phyloP scores from a whole-genome alignment of 352 stramenopile species.

The Phytopythium sindhum region DNA sequence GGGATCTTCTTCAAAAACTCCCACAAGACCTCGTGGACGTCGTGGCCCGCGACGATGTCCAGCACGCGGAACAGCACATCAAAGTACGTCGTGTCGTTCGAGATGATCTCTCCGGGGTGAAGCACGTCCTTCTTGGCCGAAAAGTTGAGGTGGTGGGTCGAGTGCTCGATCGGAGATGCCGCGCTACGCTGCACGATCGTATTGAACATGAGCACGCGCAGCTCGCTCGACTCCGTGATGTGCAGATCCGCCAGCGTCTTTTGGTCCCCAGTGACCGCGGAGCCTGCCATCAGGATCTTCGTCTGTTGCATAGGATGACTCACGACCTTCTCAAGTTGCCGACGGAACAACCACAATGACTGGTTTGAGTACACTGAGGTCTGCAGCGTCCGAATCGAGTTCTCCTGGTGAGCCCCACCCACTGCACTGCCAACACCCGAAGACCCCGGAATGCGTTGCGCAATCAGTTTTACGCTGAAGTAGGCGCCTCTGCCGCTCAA shows the following conservation, averaged over 20 bases:
- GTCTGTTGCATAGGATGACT: constrained; percentile 75
- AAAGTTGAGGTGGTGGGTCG: constrained; percentile 29
- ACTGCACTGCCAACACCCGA: constrained; percentile 16
- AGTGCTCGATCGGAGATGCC: constrained; percentile 26
- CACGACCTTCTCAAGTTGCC: constrained; percentile 70
- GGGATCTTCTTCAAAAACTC: constrained; percentile 83
- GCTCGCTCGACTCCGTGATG: constrained; percentile 71
- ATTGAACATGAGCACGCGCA: constrained; percentile 83
- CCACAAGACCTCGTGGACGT: constrained; percentile 71
- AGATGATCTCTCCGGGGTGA: constrained; percentile 67
- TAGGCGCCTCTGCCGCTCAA: constrained; percentile 65
- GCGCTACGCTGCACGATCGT: constrained; percentile 57
- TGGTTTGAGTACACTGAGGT: constrained; percentile 75
- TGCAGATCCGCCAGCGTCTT: constrained; percentile 81
- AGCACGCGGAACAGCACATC: constrained; percentile 82
- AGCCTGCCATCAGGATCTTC: constrained; percentile 73
- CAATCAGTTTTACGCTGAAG: constrained; percentile 78
- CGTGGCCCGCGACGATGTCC: constrained; percentile 53
- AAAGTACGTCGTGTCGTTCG: constrained; percentile 68
- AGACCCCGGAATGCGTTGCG: constrained; percentile 69
- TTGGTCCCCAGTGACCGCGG: constrained; percentile 65
- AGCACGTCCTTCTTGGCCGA: constrained; percentile 19
- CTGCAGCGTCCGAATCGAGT: constrained; percentile 55
- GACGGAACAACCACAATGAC: constrained; percentile 63
- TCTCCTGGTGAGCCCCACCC: constrained; percentile 33